phyloP scores from a whole-genome alignment of 257 asterid genomes.

The Penstemon eatonii region DNA sequence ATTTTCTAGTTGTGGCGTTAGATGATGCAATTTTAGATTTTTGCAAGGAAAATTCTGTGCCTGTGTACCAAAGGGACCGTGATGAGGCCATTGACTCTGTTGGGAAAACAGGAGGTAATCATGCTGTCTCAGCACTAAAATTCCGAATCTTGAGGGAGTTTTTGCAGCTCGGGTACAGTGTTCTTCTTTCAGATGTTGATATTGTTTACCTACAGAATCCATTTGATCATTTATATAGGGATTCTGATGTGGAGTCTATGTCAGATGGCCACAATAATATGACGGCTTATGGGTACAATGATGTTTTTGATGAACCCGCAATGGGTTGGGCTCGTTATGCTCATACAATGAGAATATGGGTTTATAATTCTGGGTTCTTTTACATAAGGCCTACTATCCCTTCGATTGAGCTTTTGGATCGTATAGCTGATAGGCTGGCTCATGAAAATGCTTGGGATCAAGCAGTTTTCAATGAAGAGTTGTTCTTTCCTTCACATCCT shows the following conservation, averaged over 20 bases:
- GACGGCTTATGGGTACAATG: slow-evolving; percentile 63
- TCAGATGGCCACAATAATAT: slow-evolving; percentile 62
- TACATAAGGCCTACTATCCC: slow-evolving; percentile 69
- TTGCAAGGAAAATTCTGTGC: slow-evolving; percentile 49
- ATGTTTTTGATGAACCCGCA: slow-evolving; percentile 58
- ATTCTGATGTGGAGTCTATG: slow-evolving; percentile 79
- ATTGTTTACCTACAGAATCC: slow-evolving; percentile 67
- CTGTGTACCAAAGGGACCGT: slow-evolving; percentile 44
- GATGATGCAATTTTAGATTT: slow-evolving; percentile 53
- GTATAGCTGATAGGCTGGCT: slow-evolving; percentile 54
- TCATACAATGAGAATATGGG: slow-evolving; percentile 75
- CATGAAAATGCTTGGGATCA: slow-evolving; percentile 66
- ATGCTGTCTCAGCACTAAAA: slow-evolving; percentile 67
- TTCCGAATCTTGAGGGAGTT: slow-evolving; percentile 61
- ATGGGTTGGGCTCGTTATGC: slow-evolving; percentile 76
- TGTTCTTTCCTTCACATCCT: slow-evolving; percentile 65
- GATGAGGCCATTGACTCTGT: slow-evolving; percentile 40
- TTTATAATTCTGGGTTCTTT: slow-evolving; percentile 69
- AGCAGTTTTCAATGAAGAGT: slow-evolving; percentile 69
- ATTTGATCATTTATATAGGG: slow-evolving; percentile 54
- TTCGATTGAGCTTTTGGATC: slow-evolving; percentile 75
- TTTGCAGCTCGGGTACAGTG: slow-evolving; percentile 68
- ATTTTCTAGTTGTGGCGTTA: slow-evolving; percentile 64
- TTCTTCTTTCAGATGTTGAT: slow-evolving; percentile 71
- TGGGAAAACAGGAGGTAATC: slow-evolving; percentile 57